Evolutionary conservation across 1,284 basidiomycete genomes (phyloP).

Genomic region (Clitocybe nebularis): DNA sequence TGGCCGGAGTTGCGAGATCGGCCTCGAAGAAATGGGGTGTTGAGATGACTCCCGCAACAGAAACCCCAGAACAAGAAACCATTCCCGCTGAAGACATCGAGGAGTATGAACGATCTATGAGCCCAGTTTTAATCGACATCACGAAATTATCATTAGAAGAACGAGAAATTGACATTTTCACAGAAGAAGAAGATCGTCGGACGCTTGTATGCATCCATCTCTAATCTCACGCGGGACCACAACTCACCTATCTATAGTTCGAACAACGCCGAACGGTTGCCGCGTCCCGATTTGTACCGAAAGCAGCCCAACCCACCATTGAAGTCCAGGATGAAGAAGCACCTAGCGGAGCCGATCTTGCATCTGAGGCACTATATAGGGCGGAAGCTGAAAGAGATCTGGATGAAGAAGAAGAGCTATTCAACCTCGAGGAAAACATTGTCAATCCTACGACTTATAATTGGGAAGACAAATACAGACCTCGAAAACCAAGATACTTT

Average conservation of each 20-base stretch:
- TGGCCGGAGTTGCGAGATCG: conserved; percentile 70
- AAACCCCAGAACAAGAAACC: conserved; percentile 33
- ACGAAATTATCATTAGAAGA: conserved; percentile 71
- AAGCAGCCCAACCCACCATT: conserved; percentile 48
- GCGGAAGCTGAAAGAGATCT: conserved; percentile 88
- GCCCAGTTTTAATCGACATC: conserved; percentile 70
- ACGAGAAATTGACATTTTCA: conserved; percentile 72
- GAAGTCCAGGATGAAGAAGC: conserved; percentile 53
- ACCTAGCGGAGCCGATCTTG: conserved; percentile 72
- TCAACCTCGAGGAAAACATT: conserved; percentile 87
- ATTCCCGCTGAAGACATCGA: conserved; percentile 61
- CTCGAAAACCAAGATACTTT: conserved; percentile 98
- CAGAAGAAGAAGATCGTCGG: conserved; percentile 61
- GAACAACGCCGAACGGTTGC: conserved; percentile 75
- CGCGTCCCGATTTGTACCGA: conserved; percentile 82
- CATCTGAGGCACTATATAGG: conserved; percentile 81
- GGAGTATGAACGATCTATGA: conserved; percentile 80
- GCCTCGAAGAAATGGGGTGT: conserved; percentile 44
- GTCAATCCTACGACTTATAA: conserved; percentile 82
- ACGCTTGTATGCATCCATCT: conserved; percentile 53
- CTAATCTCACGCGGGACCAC: not conserved
- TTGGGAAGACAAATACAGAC: conserved; percentile 98
- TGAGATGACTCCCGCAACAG: conserved; percentile 36
- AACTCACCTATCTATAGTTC: conserved; percentile 43
- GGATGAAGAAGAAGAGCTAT: conserved; percentile 93